Evolutionary conservation across 768 basidiomycete genomes (phyloP).

Genomic region (Phallus indusiatus): DNA sequence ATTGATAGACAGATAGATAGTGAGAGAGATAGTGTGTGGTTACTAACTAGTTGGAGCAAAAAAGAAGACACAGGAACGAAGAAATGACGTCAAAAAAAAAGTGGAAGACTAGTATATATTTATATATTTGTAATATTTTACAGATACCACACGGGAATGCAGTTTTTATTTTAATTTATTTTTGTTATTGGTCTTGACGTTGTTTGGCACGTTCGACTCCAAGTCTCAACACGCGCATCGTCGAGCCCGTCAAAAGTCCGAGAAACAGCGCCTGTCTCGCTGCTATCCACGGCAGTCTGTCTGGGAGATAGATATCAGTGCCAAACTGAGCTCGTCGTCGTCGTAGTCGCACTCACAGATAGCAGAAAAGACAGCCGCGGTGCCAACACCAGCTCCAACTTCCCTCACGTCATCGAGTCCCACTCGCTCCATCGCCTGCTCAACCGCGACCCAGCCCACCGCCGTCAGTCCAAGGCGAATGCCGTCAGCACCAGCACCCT

Average conservation of each 20-base stretch:
- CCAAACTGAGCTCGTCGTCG: not conserved
- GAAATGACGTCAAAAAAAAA: constrained; percentile 9
- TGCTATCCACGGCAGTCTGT: constrained; percentile 46
- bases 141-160: too few relatives aligned
- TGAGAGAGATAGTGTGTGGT: too few relatives aligned
- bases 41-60: constrained; percentile 19
- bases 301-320: constrained; percentile 24
- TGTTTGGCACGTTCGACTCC: constrained; percentile 22
- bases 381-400: constrained; percentile 57
- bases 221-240: constrained; percentile 40
- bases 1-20: too few relatives aligned
- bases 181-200: constrained; percentile 13
- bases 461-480: constrained; percentile 38
- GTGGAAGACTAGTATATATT: too few relatives aligned
- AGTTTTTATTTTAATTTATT: too few relatives aligned
- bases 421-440: constrained; percentile 31
- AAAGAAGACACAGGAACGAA: constrained; percentile 1
- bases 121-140: too few relatives aligned
- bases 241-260: constrained; percentile 48
- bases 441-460: constrained; percentile 38
- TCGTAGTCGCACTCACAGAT: constrained; percentile 35
- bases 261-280: constrained; percentile 39
- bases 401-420: constrained; percentile 36
- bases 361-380: constrained; percentile 46
- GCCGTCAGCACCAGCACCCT: constrained; percentile 53